Percentiles rank a stretch among this genome's conserved stretches.
Conservation (phyloP, 306 rosid species). For the Leucaena leucocephala region DNA sequence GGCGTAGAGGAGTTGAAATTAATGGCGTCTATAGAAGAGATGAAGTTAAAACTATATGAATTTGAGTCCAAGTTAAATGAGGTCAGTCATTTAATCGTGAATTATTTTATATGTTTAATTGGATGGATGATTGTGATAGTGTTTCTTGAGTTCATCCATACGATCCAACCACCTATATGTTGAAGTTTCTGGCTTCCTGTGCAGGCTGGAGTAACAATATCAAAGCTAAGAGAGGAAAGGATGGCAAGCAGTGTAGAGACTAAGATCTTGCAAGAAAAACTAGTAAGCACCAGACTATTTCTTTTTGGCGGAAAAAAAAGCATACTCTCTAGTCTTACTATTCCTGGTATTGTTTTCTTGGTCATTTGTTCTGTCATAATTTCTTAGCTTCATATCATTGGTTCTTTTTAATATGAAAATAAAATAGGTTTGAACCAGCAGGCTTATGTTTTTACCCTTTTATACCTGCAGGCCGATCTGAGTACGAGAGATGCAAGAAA, state of each 20-base stretch:
- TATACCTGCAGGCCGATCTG: conserved; percentile 61
- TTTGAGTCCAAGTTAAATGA: conserved; percentile 77
- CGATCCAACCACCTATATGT: conserved; percentile 11
- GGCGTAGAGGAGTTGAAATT: conserved; percentile 56
- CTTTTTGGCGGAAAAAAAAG: neutral
- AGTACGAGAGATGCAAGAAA: conserved; percentile 48
- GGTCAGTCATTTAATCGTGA: conserved; percentile 55
- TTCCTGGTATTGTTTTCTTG: neutral
- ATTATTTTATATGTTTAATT: conserved; percentile 23
- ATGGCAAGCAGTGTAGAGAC: conserved; percentile 58
- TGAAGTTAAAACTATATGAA: conserved; percentile 70
- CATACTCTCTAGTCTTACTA: neutral
- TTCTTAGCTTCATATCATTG: neutral
- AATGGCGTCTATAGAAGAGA: conserved; percentile 65
- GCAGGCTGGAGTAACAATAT: conserved; percentile 73
- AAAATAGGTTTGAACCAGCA: no score
- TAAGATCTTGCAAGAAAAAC: conserved; percentile 57
- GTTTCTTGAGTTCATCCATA: conserved; percentile 21
- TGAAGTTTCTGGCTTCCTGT: conserved; percentile 36
- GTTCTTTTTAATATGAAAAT: neutral
- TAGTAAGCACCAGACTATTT: conserved; percentile 49
- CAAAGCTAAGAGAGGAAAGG: conserved; percentile 71
- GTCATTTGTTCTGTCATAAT: neutral
- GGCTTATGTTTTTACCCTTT: neutral
- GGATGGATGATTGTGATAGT: conserved; percentile 19